phyloP scores from a whole-genome alignment of 2,329 filamentous ascomycete species.

The Pseudogymnoascus sp. region DNA sequence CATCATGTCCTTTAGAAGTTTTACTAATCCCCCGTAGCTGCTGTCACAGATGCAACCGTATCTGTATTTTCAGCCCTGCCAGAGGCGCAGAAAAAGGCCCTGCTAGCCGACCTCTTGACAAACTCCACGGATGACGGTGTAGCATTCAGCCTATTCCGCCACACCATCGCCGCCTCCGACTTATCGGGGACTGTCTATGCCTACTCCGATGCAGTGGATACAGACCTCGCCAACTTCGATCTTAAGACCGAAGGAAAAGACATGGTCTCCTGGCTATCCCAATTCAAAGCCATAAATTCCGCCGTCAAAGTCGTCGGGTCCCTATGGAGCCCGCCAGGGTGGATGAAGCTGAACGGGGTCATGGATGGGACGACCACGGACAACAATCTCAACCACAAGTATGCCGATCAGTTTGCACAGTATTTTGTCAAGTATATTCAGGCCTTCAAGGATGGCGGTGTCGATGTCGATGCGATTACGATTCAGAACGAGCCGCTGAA shows the following conservation, averaged over 20 bases:
- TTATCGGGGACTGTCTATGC: conserved; percentile 34
- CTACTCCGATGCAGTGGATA: conserved; percentile 34
- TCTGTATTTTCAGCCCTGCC: conserved; percentile 33
- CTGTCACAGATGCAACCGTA: conserved; percentile 37
- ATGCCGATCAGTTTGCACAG: conserved; percentile 30
- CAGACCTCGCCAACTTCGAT: conserved; percentile 28
- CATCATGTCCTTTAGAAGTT: background rate
- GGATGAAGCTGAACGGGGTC: conserved; percentile 34
- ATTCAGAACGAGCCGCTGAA: conserved; percentile 41
- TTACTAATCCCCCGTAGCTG: conserved; percentile 19
- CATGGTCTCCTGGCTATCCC: conserved; percentile 33
- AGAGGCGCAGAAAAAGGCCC: conserved; percentile 12
- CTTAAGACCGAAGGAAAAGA: conserved; percentile 34
- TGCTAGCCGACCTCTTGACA: conserved; percentile 29
- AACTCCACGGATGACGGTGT: conserved; percentile 32
- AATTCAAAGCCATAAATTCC: conserved; percentile 32
- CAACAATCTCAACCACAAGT: conserved; percentile 33
- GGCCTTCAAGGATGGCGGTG: conserved; percentile 32
- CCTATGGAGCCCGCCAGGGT: conserved; percentile 36
- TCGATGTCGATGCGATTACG: conserved; percentile 36
- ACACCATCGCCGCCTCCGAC: conserved; percentile 36
- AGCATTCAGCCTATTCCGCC: conserved; percentile 35
- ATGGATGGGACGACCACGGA: conserved; percentile 33
- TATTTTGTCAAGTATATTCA: conserved; percentile 39
- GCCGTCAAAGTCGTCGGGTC: conserved; percentile 33